Percentiles rank a stretch among this genome's conserved stretches.
Conservation (phyloP, 1,284 basidiomycete species). For the Rugosomyces carneus region DNA sequence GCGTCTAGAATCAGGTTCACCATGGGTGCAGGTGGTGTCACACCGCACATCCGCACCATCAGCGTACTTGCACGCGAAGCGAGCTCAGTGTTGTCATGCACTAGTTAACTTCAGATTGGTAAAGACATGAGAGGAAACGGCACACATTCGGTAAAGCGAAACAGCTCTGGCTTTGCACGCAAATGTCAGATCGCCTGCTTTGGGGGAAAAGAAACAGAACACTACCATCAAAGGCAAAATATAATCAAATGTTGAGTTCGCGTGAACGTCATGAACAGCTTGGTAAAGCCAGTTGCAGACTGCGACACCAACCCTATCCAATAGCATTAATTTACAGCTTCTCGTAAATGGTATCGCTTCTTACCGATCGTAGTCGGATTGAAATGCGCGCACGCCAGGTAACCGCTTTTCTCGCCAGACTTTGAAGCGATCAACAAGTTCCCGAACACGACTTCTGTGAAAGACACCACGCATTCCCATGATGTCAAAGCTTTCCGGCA, state of each 20-base stretch:
- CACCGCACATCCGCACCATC: conserved; percentile 69
- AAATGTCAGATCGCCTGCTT: not conserved
- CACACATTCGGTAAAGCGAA: conserved; percentile 65
- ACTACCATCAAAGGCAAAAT: conserved; percentile 70
- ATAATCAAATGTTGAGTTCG: conserved; percentile 72
- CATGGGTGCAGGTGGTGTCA: conserved; percentile 54
- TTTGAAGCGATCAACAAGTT: conserved; percentile 59
- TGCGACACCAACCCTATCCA: conserved; percentile 49
- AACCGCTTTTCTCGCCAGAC: conserved; percentile 64
- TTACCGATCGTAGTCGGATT: conserved; percentile 78
- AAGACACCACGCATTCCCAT: conserved; percentile 72
- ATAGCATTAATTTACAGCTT: conserved; percentile 4
- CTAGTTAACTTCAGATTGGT: conserved; percentile 25
- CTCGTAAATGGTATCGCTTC: conserved; percentile 17
- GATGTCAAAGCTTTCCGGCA: conserved; percentile 58
- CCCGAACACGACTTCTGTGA: conserved; percentile 51
- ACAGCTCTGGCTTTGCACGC: conserved; percentile 52
- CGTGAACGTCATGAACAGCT: conserved; percentile 68
- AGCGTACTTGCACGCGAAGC: conserved; percentile 50
- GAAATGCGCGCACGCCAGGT: conserved; percentile 70
- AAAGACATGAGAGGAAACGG: conserved; percentile 1
- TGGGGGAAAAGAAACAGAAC: conserved; percentile 17
- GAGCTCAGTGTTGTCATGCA: conserved; percentile 69
- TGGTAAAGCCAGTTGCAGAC: conserved; percentile 76
- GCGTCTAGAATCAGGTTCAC: conserved; percentile 55